Evolutionary conservation across 192 early-diverging fungal species (phyloP).

Genomic region (Phlyctochytrium planicorne): DNA sequence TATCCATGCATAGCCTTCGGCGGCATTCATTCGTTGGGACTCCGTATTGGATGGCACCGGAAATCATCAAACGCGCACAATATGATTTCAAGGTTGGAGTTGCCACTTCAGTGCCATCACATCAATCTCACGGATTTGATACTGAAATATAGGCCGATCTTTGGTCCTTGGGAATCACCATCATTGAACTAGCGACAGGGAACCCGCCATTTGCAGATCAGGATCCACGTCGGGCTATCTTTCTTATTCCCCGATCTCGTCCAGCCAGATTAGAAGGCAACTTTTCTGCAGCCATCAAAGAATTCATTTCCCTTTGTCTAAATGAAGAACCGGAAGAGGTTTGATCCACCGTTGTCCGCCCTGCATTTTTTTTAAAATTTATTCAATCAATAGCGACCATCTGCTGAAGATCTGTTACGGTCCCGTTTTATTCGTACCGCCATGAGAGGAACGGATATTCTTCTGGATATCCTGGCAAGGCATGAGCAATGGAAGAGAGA

Average conservation of each 20-base stretch:
- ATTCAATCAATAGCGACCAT: constrained; percentile 66
- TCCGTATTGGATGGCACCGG: constrained; percentile 89
- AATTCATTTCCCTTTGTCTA: constrained; percentile 84
- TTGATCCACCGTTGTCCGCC: too few relatives aligned
- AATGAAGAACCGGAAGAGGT: constrained; percentile 82
- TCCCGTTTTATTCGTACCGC: constrained; percentile 84
- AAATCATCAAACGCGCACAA: constrained; percentile 91
- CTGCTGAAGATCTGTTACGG: constrained; percentile 83
- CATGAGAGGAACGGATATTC: not conserved
- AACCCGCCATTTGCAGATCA: constrained; percentile 87
- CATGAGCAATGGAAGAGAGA: too few relatives aligned
- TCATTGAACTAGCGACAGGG: constrained; percentile 92
- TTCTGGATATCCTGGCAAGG: not conserved
- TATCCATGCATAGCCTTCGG: too few relatives aligned
- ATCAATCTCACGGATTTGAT: too few relatives aligned
- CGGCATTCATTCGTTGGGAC: constrained; percentile 99
- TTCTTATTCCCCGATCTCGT: constrained; percentile 87
- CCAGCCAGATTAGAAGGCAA: constrained; percentile 77
- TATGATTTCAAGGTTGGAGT: constrained; percentile 81
- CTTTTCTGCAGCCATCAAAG: constrained; percentile 82
- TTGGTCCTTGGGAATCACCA: constrained; percentile 96
- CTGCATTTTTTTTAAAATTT: too few relatives aligned
- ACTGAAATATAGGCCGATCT: constrained; percentile 99
- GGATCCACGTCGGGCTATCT: constrained; percentile 88
- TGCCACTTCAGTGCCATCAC: constrained; percentile 1